Percentiles rank a stretch among this genome's conserved stretches.
Evolutionary conservation across 176 grass and related monocot genomes (phyloP).

Genomic region (Cenchrus americanus): DNA sequence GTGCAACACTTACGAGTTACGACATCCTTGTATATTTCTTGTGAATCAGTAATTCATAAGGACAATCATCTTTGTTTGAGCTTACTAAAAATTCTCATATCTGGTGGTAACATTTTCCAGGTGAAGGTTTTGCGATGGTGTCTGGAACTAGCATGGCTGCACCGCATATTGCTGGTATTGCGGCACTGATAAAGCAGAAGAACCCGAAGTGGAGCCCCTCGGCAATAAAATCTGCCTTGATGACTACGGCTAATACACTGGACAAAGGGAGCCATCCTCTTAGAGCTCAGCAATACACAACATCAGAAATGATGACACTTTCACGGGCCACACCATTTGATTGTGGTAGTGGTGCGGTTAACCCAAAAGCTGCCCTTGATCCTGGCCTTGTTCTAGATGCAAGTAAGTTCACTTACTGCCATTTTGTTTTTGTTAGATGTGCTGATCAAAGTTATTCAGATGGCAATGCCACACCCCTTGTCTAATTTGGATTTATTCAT

Average conservation of each 20-base stretch:
- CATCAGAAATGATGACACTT: constrained; percentile 75
- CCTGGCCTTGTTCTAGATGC: constrained; percentile 94
- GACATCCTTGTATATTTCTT: neutral
- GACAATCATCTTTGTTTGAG: neutral
- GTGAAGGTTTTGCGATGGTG: constrained; percentile 97
- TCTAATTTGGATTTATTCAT: constrained; percentile 25
- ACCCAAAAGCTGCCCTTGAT: constrained; percentile 89
- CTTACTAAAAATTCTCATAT: neutral
- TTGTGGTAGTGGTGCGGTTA: constrained; percentile 92
- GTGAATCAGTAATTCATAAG: neutral
- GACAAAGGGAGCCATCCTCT: constrained; percentile 83
- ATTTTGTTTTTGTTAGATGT: neutral
- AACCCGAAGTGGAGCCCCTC: constrained; percentile 94
- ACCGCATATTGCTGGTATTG: constrained; percentile 95
- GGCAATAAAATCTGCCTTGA: constrained; percentile 95
- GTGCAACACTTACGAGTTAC: too few relatives aligned
- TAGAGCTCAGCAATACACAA: constrained; percentile 78
- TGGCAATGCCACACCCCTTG: neutral
- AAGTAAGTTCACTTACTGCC: constrained; percentile 54
- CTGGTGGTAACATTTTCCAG: constrained; percentile 40
- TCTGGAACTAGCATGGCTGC: constrained; percentile 99
- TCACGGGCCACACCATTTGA: constrained; percentile 85
- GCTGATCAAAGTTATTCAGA: neutral
- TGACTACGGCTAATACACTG: constrained; percentile 87
- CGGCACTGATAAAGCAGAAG: constrained; percentile 94